A percentile compares a stretch with the other conserved stretches of the same genome.
phyloP scores from a whole-genome alignment of 129 eudicot genomes.

The Daucus carota region DNA sequence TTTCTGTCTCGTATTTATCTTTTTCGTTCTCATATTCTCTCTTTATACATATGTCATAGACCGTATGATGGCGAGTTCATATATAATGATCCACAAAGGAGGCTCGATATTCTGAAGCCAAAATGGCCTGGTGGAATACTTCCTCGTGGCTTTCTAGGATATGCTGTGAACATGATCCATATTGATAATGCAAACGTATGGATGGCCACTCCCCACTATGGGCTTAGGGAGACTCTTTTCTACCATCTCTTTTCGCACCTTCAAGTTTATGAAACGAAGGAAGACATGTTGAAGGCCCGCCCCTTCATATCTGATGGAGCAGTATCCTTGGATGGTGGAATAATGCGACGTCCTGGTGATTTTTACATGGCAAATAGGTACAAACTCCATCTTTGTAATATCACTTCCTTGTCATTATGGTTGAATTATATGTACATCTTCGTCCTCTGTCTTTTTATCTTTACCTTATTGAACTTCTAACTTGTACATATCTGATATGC shows the following conservation, averaged over 20 bases:
- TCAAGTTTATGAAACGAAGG: constrained; percentile 65
- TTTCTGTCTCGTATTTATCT: too few relatives aligned
- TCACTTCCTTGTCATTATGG: not conserved
- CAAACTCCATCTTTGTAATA: constrained; percentile 7
- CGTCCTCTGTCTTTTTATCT: not conserved
- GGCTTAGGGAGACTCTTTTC: constrained; percentile 85
- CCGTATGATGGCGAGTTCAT: constrained; percentile 64
- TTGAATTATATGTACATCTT: not conserved
- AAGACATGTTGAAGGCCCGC: constrained; percentile 61
- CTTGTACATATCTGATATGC: not conserved
- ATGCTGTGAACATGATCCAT: constrained; percentile 76
- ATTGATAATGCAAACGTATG: constrained; percentile 40
- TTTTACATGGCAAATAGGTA: constrained; percentile 52
- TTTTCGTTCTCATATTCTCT: not conserved
- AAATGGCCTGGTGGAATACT: constrained; percentile 60
- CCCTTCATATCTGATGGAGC: constrained; percentile 64
- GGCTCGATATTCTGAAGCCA: constrained; percentile 70
- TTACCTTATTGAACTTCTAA: not conserved
- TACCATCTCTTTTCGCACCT: constrained; percentile 61
- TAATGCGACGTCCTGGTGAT: constrained; percentile 36
- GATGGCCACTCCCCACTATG: constrained; percentile 49
- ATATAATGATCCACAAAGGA: constrained; percentile 68
- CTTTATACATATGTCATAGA: constrained; percentile 19
- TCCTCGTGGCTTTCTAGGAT: constrained; percentile 83
- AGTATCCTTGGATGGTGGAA: constrained; percentile 79